Evolutionary conservation across 352 stramenopile genomes (phyloP).

Genomic region (Phytophthora nicotianae): DNA sequence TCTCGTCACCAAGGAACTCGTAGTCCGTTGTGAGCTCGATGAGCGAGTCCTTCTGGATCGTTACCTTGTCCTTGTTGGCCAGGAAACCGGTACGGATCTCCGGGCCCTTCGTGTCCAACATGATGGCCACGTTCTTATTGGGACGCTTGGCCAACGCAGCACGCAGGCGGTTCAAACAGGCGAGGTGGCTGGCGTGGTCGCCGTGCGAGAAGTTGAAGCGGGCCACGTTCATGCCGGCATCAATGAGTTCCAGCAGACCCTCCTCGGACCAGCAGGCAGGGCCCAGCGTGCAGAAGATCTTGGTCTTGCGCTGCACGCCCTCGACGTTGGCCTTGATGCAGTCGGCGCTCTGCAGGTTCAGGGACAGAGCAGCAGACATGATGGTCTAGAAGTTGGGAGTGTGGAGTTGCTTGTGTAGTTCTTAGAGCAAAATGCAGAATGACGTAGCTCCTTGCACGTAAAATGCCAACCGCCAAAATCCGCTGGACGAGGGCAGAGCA

Average conservation of each 20-base stretch:
- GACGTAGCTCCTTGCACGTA: conserved; percentile 5
- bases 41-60: conserved; percentile 59
- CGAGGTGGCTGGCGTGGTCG: conserved; percentile 89
- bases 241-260: conserved; percentile 89
- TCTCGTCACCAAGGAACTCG: conserved; percentile 77
- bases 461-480: conserved; percentile 14
- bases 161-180: conserved; percentile 65
- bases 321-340: conserved; percentile 36
- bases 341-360: conserved; percentile 27
- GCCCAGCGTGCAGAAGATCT: conserved; percentile 92
- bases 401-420: conserved; percentile 24
- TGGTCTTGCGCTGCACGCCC: conserved; percentile 68
- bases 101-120: conserved; percentile 97
- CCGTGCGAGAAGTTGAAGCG: conserved; percentile 99
- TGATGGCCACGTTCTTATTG: conserved; percentile 86
- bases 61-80: conserved; percentile 71
- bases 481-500: conserved; percentile 23
- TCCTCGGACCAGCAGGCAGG: conserved; percentile 94
- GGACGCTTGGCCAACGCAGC: conserved; percentile 62
- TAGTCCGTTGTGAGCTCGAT: conserved; percentile 70
- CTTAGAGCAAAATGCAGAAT: conserved; percentile 32
- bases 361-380: conserved; percentile 30
- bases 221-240: conserved; percentile 96
- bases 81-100: conserved; percentile 95
- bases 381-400: conserved; percentile 4